phyloP scores from a whole-genome alignment of 1,284 basidiomycete genomes.

The Ustilago xerochloae region DNA sequence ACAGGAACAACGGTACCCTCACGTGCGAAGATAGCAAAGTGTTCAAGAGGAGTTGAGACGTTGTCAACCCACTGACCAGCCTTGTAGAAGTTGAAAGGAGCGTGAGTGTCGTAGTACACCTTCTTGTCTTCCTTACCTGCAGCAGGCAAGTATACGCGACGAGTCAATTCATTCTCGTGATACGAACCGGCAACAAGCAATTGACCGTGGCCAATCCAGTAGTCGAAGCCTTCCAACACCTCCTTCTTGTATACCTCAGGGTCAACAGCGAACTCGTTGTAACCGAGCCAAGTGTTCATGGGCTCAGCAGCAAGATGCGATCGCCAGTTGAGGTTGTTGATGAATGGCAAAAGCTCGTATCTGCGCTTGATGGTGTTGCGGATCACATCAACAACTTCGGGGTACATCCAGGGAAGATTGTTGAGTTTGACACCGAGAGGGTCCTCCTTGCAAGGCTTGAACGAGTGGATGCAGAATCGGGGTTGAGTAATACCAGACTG shows the following conservation, averaged over 20 bases:
- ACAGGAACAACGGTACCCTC: conserved; percentile 70
- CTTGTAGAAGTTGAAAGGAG: conserved; percentile 25
- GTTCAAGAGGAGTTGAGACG: conserved; percentile 69
- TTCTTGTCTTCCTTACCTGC: conserved; percentile 49
- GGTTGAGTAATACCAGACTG: conserved; percentile 68
- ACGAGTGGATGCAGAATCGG: conserved; percentile 67
- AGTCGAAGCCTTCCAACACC: conserved; percentile 69
- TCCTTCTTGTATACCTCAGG: conserved; percentile 67
- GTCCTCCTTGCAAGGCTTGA: conserved; percentile 70
- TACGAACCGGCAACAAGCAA: conserved; percentile 69
- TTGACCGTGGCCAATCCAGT: conserved; percentile 70
- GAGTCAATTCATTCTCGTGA: conserved; percentile 64
- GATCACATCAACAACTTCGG: conserved; percentile 69
- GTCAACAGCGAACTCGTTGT: conserved; percentile 69
- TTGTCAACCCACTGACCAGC: conserved; percentile 51
- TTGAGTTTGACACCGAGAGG: conserved; percentile 67
- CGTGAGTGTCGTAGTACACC: conserved; percentile 46
- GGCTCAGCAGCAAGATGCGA: conserved; percentile 68
- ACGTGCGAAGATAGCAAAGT: conserved; percentile 69
- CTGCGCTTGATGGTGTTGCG: conserved; percentile 69
- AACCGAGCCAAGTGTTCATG: conserved; percentile 69
- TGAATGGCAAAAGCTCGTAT: conserved; percentile 69
- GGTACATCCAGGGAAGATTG: conserved; percentile 71
- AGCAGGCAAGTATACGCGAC: conserved; percentile 69
- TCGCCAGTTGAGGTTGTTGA: conserved; percentile 69